Percentiles rank a stretch among this genome's conserved stretches.
Evolutionary conservation across 768 basidiomycete species (phyloP).

Genomic region (Podaxis carcinomalis): DNA sequence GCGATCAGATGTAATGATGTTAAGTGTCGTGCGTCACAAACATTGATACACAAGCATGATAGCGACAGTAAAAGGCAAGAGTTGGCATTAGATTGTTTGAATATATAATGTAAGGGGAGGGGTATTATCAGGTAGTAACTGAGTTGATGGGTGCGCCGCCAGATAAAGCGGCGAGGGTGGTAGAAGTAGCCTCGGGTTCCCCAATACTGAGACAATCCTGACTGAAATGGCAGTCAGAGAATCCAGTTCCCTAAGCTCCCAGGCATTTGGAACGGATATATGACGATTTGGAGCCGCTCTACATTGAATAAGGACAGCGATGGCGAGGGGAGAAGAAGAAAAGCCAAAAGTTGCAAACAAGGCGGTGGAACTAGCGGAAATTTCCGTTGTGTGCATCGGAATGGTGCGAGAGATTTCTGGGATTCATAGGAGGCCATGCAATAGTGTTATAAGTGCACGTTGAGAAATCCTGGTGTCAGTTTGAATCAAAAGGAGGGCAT

Average conservation of each 20-base stretch:
- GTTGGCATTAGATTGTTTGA: not conserved
- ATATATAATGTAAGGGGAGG: not conserved
- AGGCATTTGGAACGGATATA: too few species aligned
- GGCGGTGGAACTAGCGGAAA: constrained; percentile 44
- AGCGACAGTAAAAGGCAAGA: not conserved
- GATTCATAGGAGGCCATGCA: not conserved
- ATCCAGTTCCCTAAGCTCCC: too few species aligned
- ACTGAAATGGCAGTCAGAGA: too few species aligned
- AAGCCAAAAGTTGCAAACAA: constrained; percentile 44
- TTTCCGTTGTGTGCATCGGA: constrained; percentile 29
- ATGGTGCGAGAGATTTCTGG: not conserved
- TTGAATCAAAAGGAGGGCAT: not conserved
- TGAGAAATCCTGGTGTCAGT: not conserved
- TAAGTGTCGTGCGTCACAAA: not conserved
- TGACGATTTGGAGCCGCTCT: not conserved
- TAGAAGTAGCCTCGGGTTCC: too few species aligned
- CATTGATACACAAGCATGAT: not conserved
- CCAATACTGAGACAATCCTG: too few species aligned
- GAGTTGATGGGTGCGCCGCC: not conserved
- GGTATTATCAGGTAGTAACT: not conserved
- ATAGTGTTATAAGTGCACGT: constrained; percentile 12
- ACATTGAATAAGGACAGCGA: constrained; percentile 35
- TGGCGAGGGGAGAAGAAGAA: constrained; percentile 43
- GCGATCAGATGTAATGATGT: not conserved
- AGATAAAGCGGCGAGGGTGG: too few species aligned